Evolutionary conservation across 1,139 yeast species (phyloP).

Genomic region (Kodamaea arcana): DNA sequence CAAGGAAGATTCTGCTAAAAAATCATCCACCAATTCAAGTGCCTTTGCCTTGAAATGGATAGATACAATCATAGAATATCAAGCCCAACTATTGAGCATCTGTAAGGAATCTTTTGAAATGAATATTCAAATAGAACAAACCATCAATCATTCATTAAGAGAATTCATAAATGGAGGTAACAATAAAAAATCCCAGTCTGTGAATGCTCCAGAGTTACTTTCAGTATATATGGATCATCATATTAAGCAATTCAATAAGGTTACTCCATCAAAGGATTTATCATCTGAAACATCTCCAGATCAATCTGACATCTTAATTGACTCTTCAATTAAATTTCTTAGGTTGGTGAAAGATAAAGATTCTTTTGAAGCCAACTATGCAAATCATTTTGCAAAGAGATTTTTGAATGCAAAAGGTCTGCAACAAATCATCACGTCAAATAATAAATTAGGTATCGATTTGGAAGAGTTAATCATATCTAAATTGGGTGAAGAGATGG

Average conservation of each 20-base stretch:
- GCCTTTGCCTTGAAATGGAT: conserved; percentile 70
- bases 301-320: conserved; percentile 52
- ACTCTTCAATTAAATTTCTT: conserved; percentile 57
- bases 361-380: conserved; percentile 79
- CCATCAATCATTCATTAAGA: conserved; percentile 60
- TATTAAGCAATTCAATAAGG: conserved; percentile 56
- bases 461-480: conserved; percentile 69
- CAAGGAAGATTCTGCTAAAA: conserved; percentile 21
- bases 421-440: conserved; percentile 6
- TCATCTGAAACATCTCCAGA: conserved; percentile 30
- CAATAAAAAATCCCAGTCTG: conserved; percentile 15
- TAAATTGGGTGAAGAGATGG: conserved; percentile 72
- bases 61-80: conserved; percentile 51
- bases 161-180: conserved; percentile 48
- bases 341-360: conserved; percentile 79
- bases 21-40: conserved; percentile 34
- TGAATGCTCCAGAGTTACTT: conserved; percentile 65
- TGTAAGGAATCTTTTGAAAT: conserved; percentile 45
- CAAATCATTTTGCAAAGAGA: conserved; percentile 85
- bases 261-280: conserved; percentile 14
- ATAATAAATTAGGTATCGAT: conserved; percentile 42
- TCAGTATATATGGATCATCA: conserved; percentile 73
- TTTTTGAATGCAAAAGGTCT: conserved; percentile 50
- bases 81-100: conserved; percentile 49
- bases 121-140: conserved; percentile 48